phyloP scores from a whole-genome alignment of 805 yeast genomes.

The Candida caryicola region DNA sequence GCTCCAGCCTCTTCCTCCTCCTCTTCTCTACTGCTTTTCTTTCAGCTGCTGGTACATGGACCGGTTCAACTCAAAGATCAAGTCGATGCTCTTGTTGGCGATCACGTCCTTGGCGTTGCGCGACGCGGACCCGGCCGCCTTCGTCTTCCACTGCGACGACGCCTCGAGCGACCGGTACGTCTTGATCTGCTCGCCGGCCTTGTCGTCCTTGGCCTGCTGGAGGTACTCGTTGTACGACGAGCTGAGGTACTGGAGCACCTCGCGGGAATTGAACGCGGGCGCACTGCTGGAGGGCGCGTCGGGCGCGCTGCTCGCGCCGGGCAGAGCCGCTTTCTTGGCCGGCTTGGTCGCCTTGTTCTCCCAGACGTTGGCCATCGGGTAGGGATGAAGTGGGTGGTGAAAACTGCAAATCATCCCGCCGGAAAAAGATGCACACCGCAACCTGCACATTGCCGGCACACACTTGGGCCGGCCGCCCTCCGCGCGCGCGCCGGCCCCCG shows the following conservation, averaged over 20 bases:
- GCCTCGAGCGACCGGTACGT: slow-evolving; percentile 25
- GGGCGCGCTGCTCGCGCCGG: not conserved
- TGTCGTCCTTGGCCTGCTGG: slow-evolving; percentile 19
- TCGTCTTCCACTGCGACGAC: slow-evolving; percentile 20
- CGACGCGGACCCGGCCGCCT: not conserved
- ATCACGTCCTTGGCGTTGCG: slow-evolving; percentile 1
- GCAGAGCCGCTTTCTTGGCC: not conserved
- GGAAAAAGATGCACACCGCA: too few species aligned
- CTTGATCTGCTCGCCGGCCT: slow-evolving; percentile 15
- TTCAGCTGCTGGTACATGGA: slow-evolving; percentile 17
- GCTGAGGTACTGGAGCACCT: slow-evolving; percentile 19
- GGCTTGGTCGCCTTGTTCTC: slow-evolving; percentile 6
- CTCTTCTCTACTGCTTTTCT: slow-evolving; percentile 5
- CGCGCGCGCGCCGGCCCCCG: too few species aligned
- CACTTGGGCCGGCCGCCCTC: too few species aligned
- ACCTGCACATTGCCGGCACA: too few species aligned
- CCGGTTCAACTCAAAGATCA: slow-evolving; percentile 19
- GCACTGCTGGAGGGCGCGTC: slow-evolving; percentile 6
- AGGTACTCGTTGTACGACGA: slow-evolving; percentile 15
- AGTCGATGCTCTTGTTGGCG: slow-evolving; percentile 11
- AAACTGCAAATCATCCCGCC: too few species aligned
- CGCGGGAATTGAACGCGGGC: slow-evolving; percentile 17
- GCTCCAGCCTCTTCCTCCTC: too few species aligned
- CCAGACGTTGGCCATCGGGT: slow-evolving; percentile 16
- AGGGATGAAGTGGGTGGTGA: too few species aligned